Base-by-base conservation (phyloP, 345 rosid genomes). In the Cardamine chenopodiifolia region DNA sequence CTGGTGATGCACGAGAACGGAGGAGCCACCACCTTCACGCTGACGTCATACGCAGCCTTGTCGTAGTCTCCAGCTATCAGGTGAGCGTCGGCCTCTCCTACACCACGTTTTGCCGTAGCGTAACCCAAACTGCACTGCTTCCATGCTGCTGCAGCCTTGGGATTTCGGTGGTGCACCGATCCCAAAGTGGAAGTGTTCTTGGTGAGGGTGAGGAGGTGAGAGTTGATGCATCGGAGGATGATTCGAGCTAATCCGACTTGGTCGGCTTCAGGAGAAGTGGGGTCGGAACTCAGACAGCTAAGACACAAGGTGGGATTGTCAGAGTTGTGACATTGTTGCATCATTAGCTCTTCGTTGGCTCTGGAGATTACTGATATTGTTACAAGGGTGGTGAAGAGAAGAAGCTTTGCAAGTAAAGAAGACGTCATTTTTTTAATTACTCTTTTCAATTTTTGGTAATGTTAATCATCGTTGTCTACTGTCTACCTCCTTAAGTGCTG, bases 321-420 rank as follows among this genome's bases (percentile, higher is more conserved):
- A 45, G 76, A 71, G 72, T 77, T 70, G 48, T 77, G 76, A 15
- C 80, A 77, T 65, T 56, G 62, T 71, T 71, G 80, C 49, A 47
- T 71, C 62, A 77, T 71, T 22, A 57, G 40, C 56, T 77, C 80
- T 71, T 71, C 62, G n/a, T 57, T 35, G 13, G 77, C 80, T 69
- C 29, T 71, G 2, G 60, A 28, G 49, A 65, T 47, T 11, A 26
- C 17, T 11, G 44, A 48, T 39, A 26, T 20, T 12, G 56, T 57
- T 45, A 49, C 28, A 31, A 71, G 62, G 55, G 20, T 55, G 25
- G 65, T 70, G 31, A 58, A 7, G 55, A 71, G 22, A 56, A 64
- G 60, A 70, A 77, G 66, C 3, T 29, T 54, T 52, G 56, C 61
- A 34, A 55, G 3, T 23, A 37, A 7, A 26, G 65, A 55, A 22